These are phyloP conservation scores for Dactylis glomerata DNA, from an alignment of 176 grass and related monocot genomes.

Conservation along the genomic window DNA sequence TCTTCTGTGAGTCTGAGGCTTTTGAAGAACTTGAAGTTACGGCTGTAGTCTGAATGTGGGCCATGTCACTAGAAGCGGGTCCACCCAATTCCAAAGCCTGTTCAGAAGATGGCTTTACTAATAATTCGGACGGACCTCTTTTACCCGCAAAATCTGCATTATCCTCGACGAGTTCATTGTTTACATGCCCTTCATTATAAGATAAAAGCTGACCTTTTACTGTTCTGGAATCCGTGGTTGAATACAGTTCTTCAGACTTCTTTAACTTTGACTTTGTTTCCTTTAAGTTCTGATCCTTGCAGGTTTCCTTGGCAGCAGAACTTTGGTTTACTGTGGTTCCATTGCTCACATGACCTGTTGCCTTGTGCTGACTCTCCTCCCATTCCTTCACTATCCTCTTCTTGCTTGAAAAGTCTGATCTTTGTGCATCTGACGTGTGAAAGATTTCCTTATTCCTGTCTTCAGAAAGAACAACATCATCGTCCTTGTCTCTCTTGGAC, in stretches of 20 bases:
- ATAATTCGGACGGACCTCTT: slow-evolving; percentile 28
- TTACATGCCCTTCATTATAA: slow-evolving; percentile 30
- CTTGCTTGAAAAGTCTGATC: slow-evolving; percentile 53
- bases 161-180: slow-evolving; percentile 41
- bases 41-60: slow-evolving; percentile 39
- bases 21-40: slow-evolving; percentile 86
- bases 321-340: slow-evolving; percentile 24
- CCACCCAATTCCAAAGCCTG: slow-evolving; percentile 37
- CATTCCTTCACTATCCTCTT: slow-evolving; percentile 71
- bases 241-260: slow-evolving; percentile 41
- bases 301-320: slow-evolving; percentile 35
- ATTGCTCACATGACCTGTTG: slow-evolving; percentile 34
- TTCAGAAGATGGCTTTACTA: slow-evolving; percentile 36
- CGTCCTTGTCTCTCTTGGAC: slow-evolving; percentile 46
- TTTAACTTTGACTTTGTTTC: slow-evolving; percentile 40
- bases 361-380: slow-evolving; percentile 58
- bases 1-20: slow-evolving; percentile 53
- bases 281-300: slow-evolving; percentile 40
- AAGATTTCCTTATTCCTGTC: slow-evolving; percentile 42
- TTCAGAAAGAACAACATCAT: slow-evolving; percentile 32
- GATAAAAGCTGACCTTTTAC: slow-evolving; percentile 36
- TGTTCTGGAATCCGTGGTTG: slow-evolving; percentile 30
- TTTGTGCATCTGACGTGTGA: slow-evolving; percentile 44
- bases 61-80: slow-evolving; percentile 42
- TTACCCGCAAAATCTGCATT: slow-evolving; percentile 36